Evolutionary conservation across 169 alveolate species (phyloP), one percentile per base, ranked within the genome.

Genomic region (Plasmodium billcollinsi): DNA sequence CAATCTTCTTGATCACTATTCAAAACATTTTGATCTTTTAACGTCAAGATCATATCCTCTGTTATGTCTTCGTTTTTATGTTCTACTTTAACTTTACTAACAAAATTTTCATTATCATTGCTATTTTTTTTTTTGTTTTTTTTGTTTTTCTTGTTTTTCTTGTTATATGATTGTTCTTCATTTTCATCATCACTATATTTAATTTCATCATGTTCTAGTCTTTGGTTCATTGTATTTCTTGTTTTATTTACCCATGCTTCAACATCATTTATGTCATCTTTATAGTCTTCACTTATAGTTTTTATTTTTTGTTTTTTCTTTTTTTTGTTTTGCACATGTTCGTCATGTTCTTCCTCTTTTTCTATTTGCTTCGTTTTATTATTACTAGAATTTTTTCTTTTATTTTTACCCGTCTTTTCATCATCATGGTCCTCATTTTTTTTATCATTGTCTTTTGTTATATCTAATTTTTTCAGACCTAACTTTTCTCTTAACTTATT

Each of bases 401-500:
- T 54, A 26, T 26, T 39, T 69, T 67, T 76, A 54, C 50, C 54
- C 21, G 3, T 14, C 20, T 62, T 62, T 11, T 24, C 12, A 62
- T 20, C 29, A 21, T 18, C 5, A 24, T 62, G 18, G 26, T 18
- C 45, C 12, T 11, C 80, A 65, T 20, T 18, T 20, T 50, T 72
- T 14, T 76, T 33, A 18, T 21, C 52, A 2, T 50, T 59, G n/a
- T 76, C 45, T 70, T 72, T 65, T 24, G 58, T 72, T 26, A 69
- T 65, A 8, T 66, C 66, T 43, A 86, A 71, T 24, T 72, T 72
- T 45, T 75, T 86, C 61, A 86, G 59, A 24, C 92, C 92, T 33
- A 86, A 71, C 74, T 86, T 86, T 56, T 86, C 88, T 52, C 92
- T 71, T 49, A 86, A 62, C 56, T 86, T 72, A 52, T 86, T 86